Conservation (phyloP, 305 asterid species). For the Caryopteris hybrid region DNA sequence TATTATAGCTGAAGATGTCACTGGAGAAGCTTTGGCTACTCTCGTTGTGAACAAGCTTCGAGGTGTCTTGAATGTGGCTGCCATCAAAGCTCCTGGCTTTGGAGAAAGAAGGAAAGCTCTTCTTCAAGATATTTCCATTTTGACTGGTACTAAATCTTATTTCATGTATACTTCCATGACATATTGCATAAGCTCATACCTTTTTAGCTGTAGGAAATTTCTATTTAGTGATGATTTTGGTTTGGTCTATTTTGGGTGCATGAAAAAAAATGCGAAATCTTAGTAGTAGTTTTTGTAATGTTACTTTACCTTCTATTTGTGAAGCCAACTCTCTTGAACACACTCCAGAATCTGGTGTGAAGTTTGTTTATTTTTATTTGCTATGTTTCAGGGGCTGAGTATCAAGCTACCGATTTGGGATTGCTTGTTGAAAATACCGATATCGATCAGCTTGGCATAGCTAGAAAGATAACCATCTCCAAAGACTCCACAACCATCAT, state of each 20-base stretch:
- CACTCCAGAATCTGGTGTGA: neutral
- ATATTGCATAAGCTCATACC: neutral
- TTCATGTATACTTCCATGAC: neutral
- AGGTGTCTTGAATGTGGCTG: constrained; percentile 70
- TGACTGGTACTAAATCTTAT: constrained; percentile 48
- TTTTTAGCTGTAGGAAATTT: neutral
- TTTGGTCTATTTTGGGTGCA: too few relatives aligned
- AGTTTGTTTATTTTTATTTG: neutral
- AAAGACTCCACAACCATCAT: constrained; percentile 84
- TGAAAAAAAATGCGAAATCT: too few relatives aligned
- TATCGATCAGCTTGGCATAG: constrained; percentile 76
- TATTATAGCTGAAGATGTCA: constrained; percentile 74
- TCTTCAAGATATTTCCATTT: constrained; percentile 83
- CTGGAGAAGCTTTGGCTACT: constrained; percentile 89
- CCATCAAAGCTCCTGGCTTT: constrained; percentile 89
- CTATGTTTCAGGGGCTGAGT: constrained; percentile 70
- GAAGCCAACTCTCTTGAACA: neutral
- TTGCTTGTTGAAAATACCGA: constrained; percentile 65
- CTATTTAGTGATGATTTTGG: neutral
- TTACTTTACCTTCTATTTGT: neutral
- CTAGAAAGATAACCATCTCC: constrained; percentile 76
- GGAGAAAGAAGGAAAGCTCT: constrained; percentile 88
- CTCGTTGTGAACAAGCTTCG: constrained; percentile 88
- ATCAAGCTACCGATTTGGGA: constrained; percentile 85
- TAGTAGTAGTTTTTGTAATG: neutral